A percentile compares a stretch with the other conserved stretches of the same genome.
phyloP scores from a whole-genome alignment of 164 flowering plant species.

The Piper betle region DNA sequence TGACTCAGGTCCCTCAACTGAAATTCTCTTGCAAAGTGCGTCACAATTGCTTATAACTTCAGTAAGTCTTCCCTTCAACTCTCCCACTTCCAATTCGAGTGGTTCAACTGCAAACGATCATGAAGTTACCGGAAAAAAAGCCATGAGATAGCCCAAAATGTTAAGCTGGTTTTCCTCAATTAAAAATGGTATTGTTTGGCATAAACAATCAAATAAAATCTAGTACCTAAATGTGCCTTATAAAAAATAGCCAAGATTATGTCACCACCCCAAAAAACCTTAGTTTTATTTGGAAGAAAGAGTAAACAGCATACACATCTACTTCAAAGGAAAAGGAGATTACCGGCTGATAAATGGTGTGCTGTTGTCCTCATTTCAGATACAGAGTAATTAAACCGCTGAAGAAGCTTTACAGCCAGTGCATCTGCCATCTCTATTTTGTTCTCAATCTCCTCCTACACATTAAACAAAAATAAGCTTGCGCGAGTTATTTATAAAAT shows the following conservation, averaged over 20 bases:
- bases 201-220: too few relatives aligned
- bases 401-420: conserved; percentile 75
- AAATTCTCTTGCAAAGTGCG: conserved; percentile 83
- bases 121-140: background rate
- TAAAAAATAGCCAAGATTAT: too few relatives aligned
- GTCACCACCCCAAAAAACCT: background rate
- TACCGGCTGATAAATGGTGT: conserved; percentile 77
- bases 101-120: conserved; percentile 47
- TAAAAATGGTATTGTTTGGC: too few relatives aligned
- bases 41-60: conserved; percentile 87
- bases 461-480: background rate
- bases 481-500: background rate
- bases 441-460: conserved; percentile 93
- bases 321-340: background rate
- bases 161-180: too few relatives aligned
- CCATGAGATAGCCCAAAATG: background rate
- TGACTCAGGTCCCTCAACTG: conserved; percentile 69
- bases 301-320: background rate
- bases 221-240: too few relatives aligned
- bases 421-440: conserved; percentile 93
- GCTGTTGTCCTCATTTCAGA: conserved; percentile 78
- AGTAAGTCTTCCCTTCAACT: conserved; percentile 85
- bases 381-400: conserved; percentile 74
- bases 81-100: conserved; percentile 90
- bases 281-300: too few relatives aligned